Percentiles rank a stretch among this genome's conserved stretches.
phyloP scores from a whole-genome alignment of 208 protist genomes.

The Crithidia bombi region DNA sequence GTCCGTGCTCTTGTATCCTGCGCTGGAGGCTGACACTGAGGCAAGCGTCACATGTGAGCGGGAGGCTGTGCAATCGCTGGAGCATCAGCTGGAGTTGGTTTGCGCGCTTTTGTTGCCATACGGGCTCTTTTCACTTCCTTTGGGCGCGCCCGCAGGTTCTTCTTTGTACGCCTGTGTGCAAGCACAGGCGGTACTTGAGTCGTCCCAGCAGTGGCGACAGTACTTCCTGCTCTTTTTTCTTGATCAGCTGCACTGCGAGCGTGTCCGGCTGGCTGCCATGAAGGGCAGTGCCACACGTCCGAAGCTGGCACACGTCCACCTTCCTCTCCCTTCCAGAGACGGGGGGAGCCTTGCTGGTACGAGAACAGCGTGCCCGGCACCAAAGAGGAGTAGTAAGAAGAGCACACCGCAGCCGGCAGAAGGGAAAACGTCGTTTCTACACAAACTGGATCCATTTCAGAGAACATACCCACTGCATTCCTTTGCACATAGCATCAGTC shows the following conservation, averaged over 20 bases:
- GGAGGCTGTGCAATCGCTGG: background rate
- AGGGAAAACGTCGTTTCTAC: no score
- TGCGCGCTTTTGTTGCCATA: background rate
- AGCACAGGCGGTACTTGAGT: background rate
- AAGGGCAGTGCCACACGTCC: background rate
- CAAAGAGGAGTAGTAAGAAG: background rate
- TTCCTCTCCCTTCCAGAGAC: background rate
- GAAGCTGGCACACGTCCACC: background rate
- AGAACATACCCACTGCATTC: background rate
- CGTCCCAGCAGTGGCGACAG: slow-evolving; percentile 14
- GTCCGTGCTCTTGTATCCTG: background rate
- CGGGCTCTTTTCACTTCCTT: background rate
- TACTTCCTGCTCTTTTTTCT: slow-evolving; percentile 25
- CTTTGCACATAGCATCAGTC: no score
- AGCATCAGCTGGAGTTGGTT: slow-evolving; percentile 2
- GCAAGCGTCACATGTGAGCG: no score
- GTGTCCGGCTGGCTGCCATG: background rate
- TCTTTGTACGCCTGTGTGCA: background rate
- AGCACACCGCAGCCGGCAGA: no score
- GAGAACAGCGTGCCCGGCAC: no score
- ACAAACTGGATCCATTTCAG: no score
- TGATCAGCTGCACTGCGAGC: slow-evolving; percentile 13
- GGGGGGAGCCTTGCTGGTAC: background rate
- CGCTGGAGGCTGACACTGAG: background rate
- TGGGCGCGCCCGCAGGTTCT: background rate